Conservation (phyloP, 371 early-diverging fungal genomes). For the Haplosporangium sp. region DNA sequence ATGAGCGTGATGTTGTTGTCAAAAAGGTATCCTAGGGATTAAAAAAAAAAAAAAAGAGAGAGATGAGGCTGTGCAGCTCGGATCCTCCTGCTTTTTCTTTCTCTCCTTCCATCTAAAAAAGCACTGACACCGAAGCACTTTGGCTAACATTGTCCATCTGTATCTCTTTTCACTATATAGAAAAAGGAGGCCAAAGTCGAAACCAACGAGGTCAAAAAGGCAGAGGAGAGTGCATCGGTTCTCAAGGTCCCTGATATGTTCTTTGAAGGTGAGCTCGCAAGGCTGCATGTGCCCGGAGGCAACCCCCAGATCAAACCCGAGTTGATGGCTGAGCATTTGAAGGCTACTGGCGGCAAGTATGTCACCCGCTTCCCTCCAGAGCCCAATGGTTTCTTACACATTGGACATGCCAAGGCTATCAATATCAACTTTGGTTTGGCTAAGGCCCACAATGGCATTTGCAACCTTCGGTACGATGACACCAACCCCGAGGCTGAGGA, state of each 20-base stretch:
- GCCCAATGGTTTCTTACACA: conserved; percentile 99
- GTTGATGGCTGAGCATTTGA: conserved; percentile 93
- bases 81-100: not conserved
- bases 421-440: conserved; percentile 99
- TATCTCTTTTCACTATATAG: conserved; percentile 10
- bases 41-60: conserved; percentile 4
- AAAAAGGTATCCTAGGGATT: conserved; percentile 58
- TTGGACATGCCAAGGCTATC: conserved; percentile 99
- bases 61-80: conserved; percentile 6
- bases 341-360: conserved; percentile 94
- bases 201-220: conserved; percentile 52
- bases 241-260: conserved; percentile 66
- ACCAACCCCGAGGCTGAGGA: conserved; percentile 99
- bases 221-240: conserved; percentile 20
- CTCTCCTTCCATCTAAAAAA: not conserved
- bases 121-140: conserved; percentile 1
- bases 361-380: conserved; percentile 99
- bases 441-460: conserved; percentile 90
- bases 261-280: conserved; percentile 92
- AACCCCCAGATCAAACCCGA: conserved; percentile 97
- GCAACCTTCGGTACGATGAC: conserved; percentile 98
- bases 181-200: conserved; percentile 55
- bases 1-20: conserved; percentile 89
- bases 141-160: not conserved
- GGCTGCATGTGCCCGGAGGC: conserved; percentile 96